A percentile compares a stretch with the other conserved stretches of the same genome.
These are phyloP conservation scores for Globisporangium middletonii DNA, from an alignment of 352 stramenopile genomes.

Conservation along the genomic window DNA sequence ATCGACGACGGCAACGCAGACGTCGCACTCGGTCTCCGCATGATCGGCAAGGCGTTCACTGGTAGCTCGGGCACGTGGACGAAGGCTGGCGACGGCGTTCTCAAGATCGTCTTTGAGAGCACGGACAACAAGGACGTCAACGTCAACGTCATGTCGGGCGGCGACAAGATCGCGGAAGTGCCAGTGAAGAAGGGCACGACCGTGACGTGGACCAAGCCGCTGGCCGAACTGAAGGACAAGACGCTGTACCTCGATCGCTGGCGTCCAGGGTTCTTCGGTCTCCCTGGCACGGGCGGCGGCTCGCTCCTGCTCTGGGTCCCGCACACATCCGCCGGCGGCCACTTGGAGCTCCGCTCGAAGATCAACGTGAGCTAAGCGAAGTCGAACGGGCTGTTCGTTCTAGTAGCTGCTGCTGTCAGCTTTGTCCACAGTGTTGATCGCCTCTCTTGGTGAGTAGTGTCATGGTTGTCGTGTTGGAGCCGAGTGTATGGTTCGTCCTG, in stretches of 20 bases:
- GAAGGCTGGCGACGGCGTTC: slow-evolving; percentile 26
- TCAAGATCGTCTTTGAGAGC: slow-evolving; percentile 35
- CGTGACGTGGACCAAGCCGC: slow-evolving; percentile 32
- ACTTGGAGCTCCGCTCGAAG: slow-evolving; percentile 31
- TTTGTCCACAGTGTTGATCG: neutral
- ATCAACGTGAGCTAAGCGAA: slow-evolving; percentile 34
- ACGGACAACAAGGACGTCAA: slow-evolving; percentile 33
- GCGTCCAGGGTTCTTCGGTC: slow-evolving; percentile 22
- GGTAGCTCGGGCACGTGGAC: slow-evolving; percentile 35
- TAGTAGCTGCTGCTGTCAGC: slow-evolving; percentile 1
- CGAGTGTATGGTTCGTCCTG: slow-evolving; percentile 22
- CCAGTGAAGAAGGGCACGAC: slow-evolving; percentile 26
- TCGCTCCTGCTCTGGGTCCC: slow-evolving; percentile 35
- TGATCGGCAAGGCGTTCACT: slow-evolving; percentile 35
- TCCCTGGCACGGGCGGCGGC: slow-evolving; percentile 30
- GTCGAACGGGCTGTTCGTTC: slow-evolving; percentile 12
- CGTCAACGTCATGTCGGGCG: slow-evolving; percentile 36
- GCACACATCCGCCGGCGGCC: slow-evolving; percentile 20
- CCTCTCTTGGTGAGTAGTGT: neutral
- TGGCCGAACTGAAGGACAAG: slow-evolving; percentile 37
- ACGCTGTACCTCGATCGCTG: slow-evolving; percentile 50
- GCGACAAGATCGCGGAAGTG: slow-evolving; percentile 26
- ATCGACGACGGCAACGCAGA: slow-evolving; percentile 45
- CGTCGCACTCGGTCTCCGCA: slow-evolving; percentile 34
- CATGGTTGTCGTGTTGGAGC: slow-evolving; percentile 9